These are phyloP conservation scores for Spergularia bocconei DNA, from an alignment of 148 eudicot species.

Conservation along the genomic window DNA sequence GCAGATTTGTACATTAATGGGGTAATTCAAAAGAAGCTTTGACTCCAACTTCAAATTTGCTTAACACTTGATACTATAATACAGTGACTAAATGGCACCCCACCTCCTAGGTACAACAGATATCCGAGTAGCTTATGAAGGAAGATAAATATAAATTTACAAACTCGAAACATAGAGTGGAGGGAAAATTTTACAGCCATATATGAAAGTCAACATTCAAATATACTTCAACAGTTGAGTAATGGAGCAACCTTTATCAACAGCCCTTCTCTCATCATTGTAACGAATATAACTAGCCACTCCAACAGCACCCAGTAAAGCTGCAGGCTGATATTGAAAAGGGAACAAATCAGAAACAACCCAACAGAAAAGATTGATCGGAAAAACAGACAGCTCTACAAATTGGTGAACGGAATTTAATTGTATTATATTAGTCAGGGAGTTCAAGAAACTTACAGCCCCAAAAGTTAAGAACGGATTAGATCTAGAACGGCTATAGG, in stretches of 20 bases:
- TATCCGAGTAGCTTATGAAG: background rate
- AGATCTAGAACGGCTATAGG: conserved; percentile 29
- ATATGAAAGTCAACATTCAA: background rate
- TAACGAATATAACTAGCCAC: conserved; percentile 47
- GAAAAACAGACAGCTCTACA: conserved; percentile 1
- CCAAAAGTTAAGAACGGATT: conserved; percentile 34
- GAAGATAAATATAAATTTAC: background rate
- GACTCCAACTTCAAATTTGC: background rate
- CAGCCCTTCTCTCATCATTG: conserved; percentile 83
- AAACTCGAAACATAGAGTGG: background rate
- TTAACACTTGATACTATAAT: background rate
- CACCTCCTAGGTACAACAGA: background rate
- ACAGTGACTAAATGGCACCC: background rate
- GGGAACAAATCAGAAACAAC: conserved; percentile 19
- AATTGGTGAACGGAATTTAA: background rate
- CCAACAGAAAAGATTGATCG: conserved; percentile 1
- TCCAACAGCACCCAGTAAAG: conserved; percentile 58
- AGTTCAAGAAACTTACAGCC: conserved; percentile 43
- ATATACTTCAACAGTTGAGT: background rate
- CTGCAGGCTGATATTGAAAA: conserved; percentile 56
- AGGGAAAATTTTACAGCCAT: background rate
- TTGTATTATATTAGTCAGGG: background rate
- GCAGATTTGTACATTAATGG: background rate
- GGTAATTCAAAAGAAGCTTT: background rate
- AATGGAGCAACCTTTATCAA: conserved; percentile 54